Evolutionary conservation across 179 eudicot genomes (phyloP).

Genomic region (Spergularia azorica): DNA sequence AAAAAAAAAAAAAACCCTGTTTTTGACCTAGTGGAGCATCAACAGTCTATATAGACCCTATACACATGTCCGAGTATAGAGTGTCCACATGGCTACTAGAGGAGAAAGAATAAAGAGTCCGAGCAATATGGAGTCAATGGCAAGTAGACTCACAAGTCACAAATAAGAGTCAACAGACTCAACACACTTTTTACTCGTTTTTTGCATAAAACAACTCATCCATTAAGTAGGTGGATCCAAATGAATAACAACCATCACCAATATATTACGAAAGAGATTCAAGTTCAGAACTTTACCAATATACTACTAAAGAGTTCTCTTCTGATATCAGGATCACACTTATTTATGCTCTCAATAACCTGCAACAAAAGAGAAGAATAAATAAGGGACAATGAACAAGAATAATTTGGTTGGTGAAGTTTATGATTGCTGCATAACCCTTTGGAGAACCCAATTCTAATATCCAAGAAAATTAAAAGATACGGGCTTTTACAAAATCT

Average conservation of each 20-base stretch:
- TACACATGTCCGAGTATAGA: too few species aligned
- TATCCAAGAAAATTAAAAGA: background rate
- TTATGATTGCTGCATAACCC: background rate
- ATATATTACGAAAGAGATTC: background rate
- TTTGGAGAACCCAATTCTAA: background rate
- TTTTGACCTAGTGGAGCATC: too few species aligned
- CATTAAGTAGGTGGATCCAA: background rate
- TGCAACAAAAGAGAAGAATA: constrained; percentile 34
- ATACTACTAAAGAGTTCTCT: constrained; percentile 94
- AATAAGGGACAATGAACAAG: background rate
- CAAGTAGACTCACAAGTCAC: background rate
- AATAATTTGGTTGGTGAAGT: background rate
- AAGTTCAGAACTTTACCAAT: constrained; percentile 50
- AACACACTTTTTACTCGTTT: background rate
- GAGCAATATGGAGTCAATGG: background rate
- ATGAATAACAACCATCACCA: background rate
- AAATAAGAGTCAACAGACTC: background rate
- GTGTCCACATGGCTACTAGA: too few species aligned
- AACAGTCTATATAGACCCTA: too few species aligned
- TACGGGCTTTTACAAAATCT: background rate
- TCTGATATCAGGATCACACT: constrained; percentile 95
- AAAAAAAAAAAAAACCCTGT: background rate
- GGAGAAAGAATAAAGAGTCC: too few species aligned
- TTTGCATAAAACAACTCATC: background rate
- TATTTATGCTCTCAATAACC: constrained; percentile 97